Percentiles rank a stretch among this genome's conserved stretches.
phyloP scores from a whole-genome alignment of 106 monocot genomes.

The Posidonia australis region DNA sequence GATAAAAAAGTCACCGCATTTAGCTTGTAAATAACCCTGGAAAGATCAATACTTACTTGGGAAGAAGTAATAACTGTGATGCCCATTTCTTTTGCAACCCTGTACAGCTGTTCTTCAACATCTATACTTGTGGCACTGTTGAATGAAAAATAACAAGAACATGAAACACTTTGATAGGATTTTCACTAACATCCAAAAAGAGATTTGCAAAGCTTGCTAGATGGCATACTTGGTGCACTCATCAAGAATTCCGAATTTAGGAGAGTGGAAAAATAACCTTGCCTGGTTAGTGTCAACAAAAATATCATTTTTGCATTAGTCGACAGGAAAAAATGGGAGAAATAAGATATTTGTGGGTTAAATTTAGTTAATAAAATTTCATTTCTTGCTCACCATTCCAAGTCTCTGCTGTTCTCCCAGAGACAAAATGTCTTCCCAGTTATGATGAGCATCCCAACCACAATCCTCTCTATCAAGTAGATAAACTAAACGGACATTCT shows the following conservation, averaged over 20 bases:
- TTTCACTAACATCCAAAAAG: background rate
- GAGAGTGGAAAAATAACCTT: constrained; percentile 86
- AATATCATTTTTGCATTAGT: background rate
- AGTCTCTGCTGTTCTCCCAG: constrained; percentile 97
- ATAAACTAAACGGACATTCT: constrained; percentile 76
- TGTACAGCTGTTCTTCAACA: constrained; percentile 94
- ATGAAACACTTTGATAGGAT: background rate
- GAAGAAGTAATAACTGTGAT: constrained; percentile 95
- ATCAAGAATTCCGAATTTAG: constrained; percentile 91
- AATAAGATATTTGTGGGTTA: background rate
- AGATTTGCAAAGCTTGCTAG: background rate
- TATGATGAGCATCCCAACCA: constrained; percentile 78
- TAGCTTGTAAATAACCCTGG: background rate
- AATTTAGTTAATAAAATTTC: background rate
- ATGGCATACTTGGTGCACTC: constrained; percentile 92
- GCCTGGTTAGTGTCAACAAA: constrained; percentile 34
- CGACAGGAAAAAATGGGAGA: background rate
- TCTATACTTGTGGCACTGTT: constrained; percentile 96
- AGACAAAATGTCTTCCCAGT: constrained; percentile 95
- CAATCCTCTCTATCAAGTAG: constrained; percentile 74
- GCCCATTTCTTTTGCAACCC: constrained; percentile 60
- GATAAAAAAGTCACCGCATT: background rate
- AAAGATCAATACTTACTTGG: constrained; percentile 37
- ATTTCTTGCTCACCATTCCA: constrained; percentile 70
- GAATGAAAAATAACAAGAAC: constrained; percentile 7